A percentile compares a stretch with the other conserved stretches of the same genome.
Conservation (phyloP, 1,139 yeast genomes). For the Diutina siamensis region DNA sequence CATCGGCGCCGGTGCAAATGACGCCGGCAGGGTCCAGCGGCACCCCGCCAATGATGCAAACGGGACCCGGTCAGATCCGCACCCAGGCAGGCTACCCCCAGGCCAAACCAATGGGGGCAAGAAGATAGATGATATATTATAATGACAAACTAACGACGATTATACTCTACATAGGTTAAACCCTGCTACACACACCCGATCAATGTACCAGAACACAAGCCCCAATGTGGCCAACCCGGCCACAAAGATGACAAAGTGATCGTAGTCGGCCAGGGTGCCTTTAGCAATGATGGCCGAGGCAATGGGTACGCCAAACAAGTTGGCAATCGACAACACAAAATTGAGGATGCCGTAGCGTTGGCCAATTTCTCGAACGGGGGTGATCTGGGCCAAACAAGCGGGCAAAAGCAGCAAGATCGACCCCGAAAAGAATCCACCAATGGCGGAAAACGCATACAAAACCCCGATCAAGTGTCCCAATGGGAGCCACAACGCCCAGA, state of each 20-base stretch:
- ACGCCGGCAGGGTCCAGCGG: background rate
- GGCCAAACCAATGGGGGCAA: background rate
- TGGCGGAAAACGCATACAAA: constrained; percentile 33
- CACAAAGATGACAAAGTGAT: constrained; percentile 17
- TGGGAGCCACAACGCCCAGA: constrained; percentile 41
- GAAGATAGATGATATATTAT: background rate
- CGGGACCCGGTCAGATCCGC: background rate
- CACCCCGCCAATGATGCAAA: background rate
- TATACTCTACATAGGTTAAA: constrained; percentile 4
- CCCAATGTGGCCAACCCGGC: constrained; percentile 15
- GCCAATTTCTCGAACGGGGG: constrained; percentile 38
- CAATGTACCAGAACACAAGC: constrained; percentile 13
- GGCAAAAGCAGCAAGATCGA: constrained; percentile 38
- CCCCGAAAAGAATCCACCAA: constrained; percentile 44
- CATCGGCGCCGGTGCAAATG: background rate
- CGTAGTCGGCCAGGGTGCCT: constrained; percentile 15
- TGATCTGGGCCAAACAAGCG: constrained; percentile 38
- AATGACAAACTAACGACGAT: no score
- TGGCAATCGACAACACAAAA: constrained; percentile 31
- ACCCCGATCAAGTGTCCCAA: constrained; percentile 32
- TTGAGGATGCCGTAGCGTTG: constrained; percentile 36
- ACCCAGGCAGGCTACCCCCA: background rate
- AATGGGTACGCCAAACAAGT: constrained; percentile 36
- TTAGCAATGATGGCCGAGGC: constrained; percentile 40
- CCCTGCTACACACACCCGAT: constrained; percentile 13